Conservation (phyloP, 2,329 filamentous ascomycete species). For the Raffaelea arxii region DNA sequence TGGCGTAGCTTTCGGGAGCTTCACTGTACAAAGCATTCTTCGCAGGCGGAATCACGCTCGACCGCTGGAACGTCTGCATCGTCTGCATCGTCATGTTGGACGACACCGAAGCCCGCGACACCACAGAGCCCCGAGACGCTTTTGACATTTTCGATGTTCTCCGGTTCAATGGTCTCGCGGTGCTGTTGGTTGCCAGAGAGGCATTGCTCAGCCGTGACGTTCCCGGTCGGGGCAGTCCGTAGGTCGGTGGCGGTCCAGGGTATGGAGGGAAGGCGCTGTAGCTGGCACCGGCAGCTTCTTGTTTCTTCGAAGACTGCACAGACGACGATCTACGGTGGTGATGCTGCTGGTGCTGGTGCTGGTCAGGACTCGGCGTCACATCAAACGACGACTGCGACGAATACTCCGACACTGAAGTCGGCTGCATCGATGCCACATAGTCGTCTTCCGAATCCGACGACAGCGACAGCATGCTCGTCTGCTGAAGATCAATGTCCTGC, state of each 20-base stretch:
- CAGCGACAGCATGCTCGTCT: constrained; percentile 45
- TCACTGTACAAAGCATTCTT: constrained; percentile 18
- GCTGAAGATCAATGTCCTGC: constrained; percentile 41
- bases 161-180: neutral
- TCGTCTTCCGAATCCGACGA: constrained; percentile 50
- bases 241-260: neutral
- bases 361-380: neutral
- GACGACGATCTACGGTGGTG: neutral
- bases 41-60: constrained; percentile 5
- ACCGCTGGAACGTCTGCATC: neutral
- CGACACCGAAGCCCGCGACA: no score
- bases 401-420: constrained; percentile 21
- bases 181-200: constrained; percentile 10
- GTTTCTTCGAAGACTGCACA: neutral
- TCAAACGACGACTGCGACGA: neutral
- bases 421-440: constrained; percentile 21
- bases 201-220: constrained; percentile 21
- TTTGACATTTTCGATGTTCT: constrained; percentile 26
- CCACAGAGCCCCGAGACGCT: neutral
- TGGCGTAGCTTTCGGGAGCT: constrained; percentile 22
- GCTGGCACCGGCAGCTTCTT: neutral
- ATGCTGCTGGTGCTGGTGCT: neutral
- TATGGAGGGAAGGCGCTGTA: neutral
- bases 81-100: no score
- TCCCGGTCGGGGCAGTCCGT: constrained; percentile 9